A percentile compares a stretch with the other conserved stretches of the same genome.
Evolutionary conservation across 108 stramenopile species (phyloP).

Genomic region (Skeletonema grethae): DNA sequence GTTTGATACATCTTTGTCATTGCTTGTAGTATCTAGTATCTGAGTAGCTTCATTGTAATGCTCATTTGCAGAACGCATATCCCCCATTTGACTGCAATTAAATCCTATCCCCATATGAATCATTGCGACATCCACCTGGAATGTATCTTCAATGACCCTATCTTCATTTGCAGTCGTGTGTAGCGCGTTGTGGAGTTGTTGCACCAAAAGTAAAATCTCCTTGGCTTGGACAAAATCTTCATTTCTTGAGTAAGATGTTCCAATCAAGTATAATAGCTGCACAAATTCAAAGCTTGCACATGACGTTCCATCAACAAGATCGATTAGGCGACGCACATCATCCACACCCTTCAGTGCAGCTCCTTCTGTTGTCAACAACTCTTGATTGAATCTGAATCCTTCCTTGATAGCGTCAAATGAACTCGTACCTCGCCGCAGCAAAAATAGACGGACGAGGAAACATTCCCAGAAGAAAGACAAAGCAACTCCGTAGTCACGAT

Average conservation of each 20-base stretch:
- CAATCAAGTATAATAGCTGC: slow-evolving; percentile 36
- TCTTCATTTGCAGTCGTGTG: neutral
- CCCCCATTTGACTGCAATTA: slow-evolving; percentile 14
- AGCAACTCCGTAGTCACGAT: slow-evolving; percentile 33
- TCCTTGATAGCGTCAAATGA: slow-evolving; percentile 2
- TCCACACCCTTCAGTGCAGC: slow-evolving; percentile 24
- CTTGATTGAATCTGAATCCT: slow-evolving; percentile 13
- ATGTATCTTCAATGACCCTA: slow-evolving; percentile 7
- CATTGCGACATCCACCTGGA: slow-evolving; percentile 28
- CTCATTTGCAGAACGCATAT: neutral
- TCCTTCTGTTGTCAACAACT: slow-evolving; percentile 16
- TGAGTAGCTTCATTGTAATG: slow-evolving; percentile 28
- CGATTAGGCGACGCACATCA: slow-evolving; percentile 7
- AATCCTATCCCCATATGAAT: slow-evolving; percentile 23
- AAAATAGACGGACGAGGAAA: slow-evolving; percentile 19
- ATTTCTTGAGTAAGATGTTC: slow-evolving; percentile 30
- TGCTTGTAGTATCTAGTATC: slow-evolving; percentile 17
- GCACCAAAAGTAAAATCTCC: slow-evolving; percentile 12
- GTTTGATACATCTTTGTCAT: slow-evolving; percentile 4
- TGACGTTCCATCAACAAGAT: slow-evolving; percentile 6
- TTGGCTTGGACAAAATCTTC: slow-evolving; percentile 22
- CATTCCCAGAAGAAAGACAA: slow-evolving; percentile 46
- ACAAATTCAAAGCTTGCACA: slow-evolving; percentile 7
- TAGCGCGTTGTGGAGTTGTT: neutral
- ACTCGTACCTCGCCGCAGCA: neutral